A percentile compares a stretch with the other conserved stretches of the same genome.
phyloP scores from a whole-genome alignment of 345 rosid species.

The Hevea brasiliensis region DNA sequence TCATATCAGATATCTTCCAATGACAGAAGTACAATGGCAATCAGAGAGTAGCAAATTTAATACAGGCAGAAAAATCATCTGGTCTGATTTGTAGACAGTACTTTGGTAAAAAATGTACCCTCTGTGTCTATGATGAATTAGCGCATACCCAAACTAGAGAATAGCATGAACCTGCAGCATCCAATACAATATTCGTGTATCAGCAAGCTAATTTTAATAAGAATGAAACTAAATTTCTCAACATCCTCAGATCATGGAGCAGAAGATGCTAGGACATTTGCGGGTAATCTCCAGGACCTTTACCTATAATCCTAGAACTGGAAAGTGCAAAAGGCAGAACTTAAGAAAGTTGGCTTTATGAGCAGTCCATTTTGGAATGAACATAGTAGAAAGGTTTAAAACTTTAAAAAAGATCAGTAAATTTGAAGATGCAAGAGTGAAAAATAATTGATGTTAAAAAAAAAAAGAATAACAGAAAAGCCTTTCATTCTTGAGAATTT shows the following conservation, averaged over 20 bases:
- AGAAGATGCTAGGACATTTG: background rate
- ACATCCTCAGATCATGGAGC: background rate
- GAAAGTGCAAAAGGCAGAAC: background rate
- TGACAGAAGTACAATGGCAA: background rate
- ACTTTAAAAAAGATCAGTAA: background rate
- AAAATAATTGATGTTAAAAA: background rate
- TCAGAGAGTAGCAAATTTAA: background rate
- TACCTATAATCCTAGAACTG: background rate
- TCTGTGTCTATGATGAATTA: background rate
- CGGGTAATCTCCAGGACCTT: background rate
- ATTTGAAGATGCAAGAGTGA: background rate
- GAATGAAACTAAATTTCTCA: background rate
- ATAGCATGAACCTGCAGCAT: constrained; percentile 6
- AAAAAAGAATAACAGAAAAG: background rate
- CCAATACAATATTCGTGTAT: background rate
- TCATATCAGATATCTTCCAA: background rate
- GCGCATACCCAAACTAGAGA: background rate
- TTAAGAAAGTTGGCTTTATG: background rate
- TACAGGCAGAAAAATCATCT: constrained; percentile 1
- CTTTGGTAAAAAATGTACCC: background rate
- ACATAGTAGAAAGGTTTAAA: background rate
- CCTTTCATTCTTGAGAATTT: background rate
- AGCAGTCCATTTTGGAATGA: background rate
- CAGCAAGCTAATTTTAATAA: background rate
- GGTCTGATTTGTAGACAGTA: background rate